Base-by-base conservation (phyloP, 192 early-diverging fungal genomes). In the Chytriomyces sp. region DNA sequence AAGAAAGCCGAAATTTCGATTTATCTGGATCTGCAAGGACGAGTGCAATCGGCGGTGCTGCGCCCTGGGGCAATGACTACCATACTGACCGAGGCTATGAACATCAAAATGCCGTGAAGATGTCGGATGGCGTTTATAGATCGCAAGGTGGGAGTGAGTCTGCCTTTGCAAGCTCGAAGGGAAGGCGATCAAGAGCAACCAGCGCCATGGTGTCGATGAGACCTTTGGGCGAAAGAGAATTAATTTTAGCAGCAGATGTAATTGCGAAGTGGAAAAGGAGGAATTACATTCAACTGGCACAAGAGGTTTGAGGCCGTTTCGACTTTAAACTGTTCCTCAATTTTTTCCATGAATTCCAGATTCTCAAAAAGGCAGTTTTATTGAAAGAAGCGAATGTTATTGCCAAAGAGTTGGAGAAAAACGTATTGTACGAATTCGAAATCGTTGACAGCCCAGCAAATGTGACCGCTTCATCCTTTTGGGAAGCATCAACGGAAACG, bases 301-400 rank as follows among this genome's bases (percentile, higher is more conserved):
- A 82, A 75, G 73, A 80, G 60, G 77, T 78, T 10, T 45, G 45
- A 53, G 10, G 2, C 16, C 11, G 24, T 3, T 28, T 57, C 47
- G 43, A n/a, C 61, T 61, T 62, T 24, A 45, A 47, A 61, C 69
- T 43, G 7, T 28, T 46, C 69, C 16, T 50, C 5, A 28, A 45
- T 28, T 46, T 50, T 50, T 43, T 7, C 24, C 7, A 28, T 2
- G 18, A 43, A 13, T 13, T 16, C 64, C 23, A 74, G 67, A 73
- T 83, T 26, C 26, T 71, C 20, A 35, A 50, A 47, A 47, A 20
- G 8, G 66, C 63, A 10, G 61, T 63, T 23, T 77, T 91, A 28
- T 77, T 98, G 60, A 97, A 97, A 79, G 94, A 97, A 76, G 96
- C 95, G 53, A 98, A 97, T 72, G 87, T 97, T 13, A 94, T 94